These are phyloP conservation scores for Trifolium repens DNA, from an alignment of 306 rosid species.

Conservation along the genomic window DNA sequence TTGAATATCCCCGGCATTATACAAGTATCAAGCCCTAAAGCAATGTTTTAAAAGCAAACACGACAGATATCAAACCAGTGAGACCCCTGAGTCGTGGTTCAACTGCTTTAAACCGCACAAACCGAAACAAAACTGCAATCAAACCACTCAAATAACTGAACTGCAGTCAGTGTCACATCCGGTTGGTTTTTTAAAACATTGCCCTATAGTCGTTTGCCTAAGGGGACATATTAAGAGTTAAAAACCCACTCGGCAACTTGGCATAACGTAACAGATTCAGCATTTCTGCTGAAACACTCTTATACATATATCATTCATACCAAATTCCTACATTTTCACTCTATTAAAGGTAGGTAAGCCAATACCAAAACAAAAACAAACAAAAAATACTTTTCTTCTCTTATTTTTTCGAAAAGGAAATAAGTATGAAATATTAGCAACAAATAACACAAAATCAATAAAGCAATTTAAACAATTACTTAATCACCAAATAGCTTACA, in stretches of 20 bases:
- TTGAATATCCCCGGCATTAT: conserved; percentile 4
- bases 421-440: not conserved
- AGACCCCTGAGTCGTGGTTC: not conserved
- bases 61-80: not conserved
- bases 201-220: not conserved
- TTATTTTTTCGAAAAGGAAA: not conserved
- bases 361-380: not conserved
- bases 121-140: not conserved
- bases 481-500: not conserved
- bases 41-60: not conserved
- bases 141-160: not conserved
- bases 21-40: conserved; percentile 8
- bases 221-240: not conserved
- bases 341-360: not conserved
- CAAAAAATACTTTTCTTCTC: not conserved
- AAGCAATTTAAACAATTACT: not conserved
- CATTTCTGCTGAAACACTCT: conserved; percentile 3
- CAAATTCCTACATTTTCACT: conserved; percentile 37
- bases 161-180: not conserved
- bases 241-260: not conserved
- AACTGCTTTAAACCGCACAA: not conserved
- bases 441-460: conserved; percentile 5
- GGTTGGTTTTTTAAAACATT: not conserved
- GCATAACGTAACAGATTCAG: not conserved
- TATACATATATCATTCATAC: conserved; percentile 6